Conservation (phyloP, 108 stramenopile genomes). For the Skeletonema costatum region DNA sequence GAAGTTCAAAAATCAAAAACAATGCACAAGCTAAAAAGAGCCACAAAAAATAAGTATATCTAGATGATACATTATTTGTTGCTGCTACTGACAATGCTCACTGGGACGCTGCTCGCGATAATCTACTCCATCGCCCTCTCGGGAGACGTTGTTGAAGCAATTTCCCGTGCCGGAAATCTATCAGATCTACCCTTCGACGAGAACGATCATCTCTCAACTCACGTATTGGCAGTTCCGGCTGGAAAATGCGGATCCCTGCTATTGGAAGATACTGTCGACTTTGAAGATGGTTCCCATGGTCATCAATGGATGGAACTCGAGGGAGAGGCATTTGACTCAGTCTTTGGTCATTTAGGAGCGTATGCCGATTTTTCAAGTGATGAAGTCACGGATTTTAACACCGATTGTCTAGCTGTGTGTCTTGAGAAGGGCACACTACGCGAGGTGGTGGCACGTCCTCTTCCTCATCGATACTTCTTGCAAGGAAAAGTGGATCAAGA, state of each 20-base stretch:
- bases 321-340: slow-evolving; percentile 25
- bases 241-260: slow-evolving; percentile 32
- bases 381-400: neutral
- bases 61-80: too few relatives aligned
- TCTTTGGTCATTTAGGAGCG: neutral
- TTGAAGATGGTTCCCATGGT: too few relatives aligned
- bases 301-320: neutral
- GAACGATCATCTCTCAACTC: slow-evolving; percentile 40
- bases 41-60: too few relatives aligned
- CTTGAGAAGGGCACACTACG: slow-evolving; percentile 43
- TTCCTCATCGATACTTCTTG: slow-evolving; percentile 38
- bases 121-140: too few relatives aligned
- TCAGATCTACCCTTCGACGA: slow-evolving; percentile 49
- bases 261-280: neutral
- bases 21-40: too few relatives aligned
- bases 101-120: too few relatives aligned
- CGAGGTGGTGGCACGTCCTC: slow-evolving; percentile 24
- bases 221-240: slow-evolving; percentile 46
- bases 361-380: neutral
- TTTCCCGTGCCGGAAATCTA: neutral
- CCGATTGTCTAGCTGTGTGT: slow-evolving; percentile 47
- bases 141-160: too few relatives aligned
- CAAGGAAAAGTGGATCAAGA: slow-evolving; percentile 17
- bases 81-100: too few relatives aligned
- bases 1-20: too few relatives aligned